Conservation (phyloP, 192 early-diverging fungal genomes). For the Radiomyces spectabilis region DNA sequence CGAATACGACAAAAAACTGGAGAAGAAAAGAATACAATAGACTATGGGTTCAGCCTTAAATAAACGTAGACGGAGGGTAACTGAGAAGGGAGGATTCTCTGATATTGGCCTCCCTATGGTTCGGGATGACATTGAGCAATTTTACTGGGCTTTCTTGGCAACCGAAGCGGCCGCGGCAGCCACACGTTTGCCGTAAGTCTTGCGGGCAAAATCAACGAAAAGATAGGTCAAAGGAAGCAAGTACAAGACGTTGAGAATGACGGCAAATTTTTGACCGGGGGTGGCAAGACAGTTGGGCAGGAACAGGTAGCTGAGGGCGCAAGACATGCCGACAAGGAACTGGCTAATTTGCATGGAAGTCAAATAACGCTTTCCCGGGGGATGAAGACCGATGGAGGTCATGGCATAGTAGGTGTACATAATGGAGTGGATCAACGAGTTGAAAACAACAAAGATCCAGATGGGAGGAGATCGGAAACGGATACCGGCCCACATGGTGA, state of each 20-base stretch:
- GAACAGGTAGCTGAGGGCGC: constrained; percentile 62
- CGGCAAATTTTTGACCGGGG: constrained; percentile 45
- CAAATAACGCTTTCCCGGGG: constrained; percentile 74
- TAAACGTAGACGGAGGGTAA: neutral
- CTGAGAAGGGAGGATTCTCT: neutral
- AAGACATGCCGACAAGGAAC: constrained; percentile 66
- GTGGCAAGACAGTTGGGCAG: constrained; percentile 49
- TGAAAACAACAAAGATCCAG: constrained; percentile 78
- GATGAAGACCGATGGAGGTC: constrained; percentile 65
- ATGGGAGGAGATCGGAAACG: constrained; percentile 63
- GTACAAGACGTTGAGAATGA: constrained; percentile 59
- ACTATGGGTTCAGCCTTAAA: neutral
- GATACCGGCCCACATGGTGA: constrained; percentile 71
- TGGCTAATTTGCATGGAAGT: constrained; percentile 80
- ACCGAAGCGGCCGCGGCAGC: constrained; percentile 2
- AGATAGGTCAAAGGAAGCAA: constrained; percentile 69
- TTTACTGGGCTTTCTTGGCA: constrained; percentile 29
- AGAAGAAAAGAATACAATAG: neutral
- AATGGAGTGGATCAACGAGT: constrained; percentile 82
- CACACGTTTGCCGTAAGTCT: constrained; percentile 53
- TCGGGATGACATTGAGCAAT: neutral
- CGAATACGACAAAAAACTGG: neutral
- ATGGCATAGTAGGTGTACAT: constrained; percentile 84
- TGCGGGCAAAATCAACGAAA: constrained; percentile 73
- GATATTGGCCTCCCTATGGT: too few relatives aligned